Percentiles rank a stretch among this genome's conserved stretches.
Conservation (phyloP, 306 rosid species). For the Trifolium dubium region DNA sequence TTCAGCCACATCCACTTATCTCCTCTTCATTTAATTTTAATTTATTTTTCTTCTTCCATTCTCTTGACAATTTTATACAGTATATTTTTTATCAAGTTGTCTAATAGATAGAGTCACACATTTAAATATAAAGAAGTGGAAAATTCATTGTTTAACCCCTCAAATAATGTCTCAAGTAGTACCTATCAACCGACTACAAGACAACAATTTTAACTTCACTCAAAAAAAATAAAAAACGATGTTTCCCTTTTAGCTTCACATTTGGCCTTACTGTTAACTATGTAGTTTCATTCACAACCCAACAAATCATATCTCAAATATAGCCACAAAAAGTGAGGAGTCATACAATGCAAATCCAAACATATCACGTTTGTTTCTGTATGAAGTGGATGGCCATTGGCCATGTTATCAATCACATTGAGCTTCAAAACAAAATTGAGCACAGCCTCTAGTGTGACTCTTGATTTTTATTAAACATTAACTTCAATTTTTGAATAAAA, state of each 20-base stretch:
- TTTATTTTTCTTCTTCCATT: background rate
- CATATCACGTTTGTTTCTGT: background rate
- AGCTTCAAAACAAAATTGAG: background rate
- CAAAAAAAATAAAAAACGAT: background rate
- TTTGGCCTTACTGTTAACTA: background rate
- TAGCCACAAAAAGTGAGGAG: background rate
- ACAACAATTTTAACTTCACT: background rate
- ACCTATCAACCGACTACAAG: too few relatives aligned
- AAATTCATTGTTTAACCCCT: too few relatives aligned
- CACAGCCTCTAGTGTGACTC: background rate
- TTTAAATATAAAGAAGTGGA: too few relatives aligned
- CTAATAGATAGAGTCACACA: too few relatives aligned
- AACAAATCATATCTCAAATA: background rate
- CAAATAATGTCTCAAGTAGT: too few relatives aligned
- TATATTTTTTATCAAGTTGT: too few relatives aligned
- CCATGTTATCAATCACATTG: background rate
- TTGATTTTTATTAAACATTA: background rate
- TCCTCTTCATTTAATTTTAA: background rate
- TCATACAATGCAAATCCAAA: background rate
- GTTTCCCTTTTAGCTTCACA: background rate
- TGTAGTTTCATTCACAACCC: background rate
- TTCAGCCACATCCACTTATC: background rate
- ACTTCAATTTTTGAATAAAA: background rate
- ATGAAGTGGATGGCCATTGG: background rate
- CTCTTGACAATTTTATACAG: background rate